Evolutionary conservation across 768 basidiomycete species (phyloP).

Genomic region (Rhodotorula toruloides): DNA sequence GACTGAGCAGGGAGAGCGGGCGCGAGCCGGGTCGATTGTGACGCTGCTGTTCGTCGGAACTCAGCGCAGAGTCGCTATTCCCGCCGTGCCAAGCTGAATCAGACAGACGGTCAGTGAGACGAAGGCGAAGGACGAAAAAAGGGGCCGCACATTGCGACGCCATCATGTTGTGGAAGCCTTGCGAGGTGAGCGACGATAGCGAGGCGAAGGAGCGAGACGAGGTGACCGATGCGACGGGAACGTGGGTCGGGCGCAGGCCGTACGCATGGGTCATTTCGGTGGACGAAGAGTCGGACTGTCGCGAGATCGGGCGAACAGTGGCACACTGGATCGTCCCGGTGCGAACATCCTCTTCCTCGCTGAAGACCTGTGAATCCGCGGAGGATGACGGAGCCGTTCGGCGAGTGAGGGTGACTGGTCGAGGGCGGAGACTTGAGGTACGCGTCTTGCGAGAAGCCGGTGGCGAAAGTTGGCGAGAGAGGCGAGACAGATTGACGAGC

Average conservation of each 20-base stretch:
- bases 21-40: not conserved
- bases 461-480: no score
- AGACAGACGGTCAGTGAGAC: not conserved
- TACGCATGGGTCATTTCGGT: not conserved
- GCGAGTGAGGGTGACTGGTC: not conserved
- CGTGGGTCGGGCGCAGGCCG: conserved; percentile 56
- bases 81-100: conserved; percentile 7
- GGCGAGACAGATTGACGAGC: not conserved
- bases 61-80: not conserved
- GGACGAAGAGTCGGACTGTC: not conserved
- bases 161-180: conserved; percentile 17
- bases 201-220: conserved; percentile 1
- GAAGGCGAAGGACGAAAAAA: no score
- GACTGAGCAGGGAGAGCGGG: conserved; percentile 19
- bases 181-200: conserved; percentile 6
- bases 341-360: conserved; percentile 16
- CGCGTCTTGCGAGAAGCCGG: no score
- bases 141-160: not conserved
- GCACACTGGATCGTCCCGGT: conserved; percentile 31
- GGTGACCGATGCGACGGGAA: conserved; percentile 52
- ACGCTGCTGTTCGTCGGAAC: not conserved
- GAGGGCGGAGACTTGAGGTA: not conserved
- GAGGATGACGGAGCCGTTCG: conserved; percentile 9
- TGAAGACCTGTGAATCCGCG: conserved; percentile 2
- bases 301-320: conserved; percentile 14